phyloP scores from a whole-genome alignment of 768 basidiomycete genomes.

The Tubosaeta sp. region DNA sequence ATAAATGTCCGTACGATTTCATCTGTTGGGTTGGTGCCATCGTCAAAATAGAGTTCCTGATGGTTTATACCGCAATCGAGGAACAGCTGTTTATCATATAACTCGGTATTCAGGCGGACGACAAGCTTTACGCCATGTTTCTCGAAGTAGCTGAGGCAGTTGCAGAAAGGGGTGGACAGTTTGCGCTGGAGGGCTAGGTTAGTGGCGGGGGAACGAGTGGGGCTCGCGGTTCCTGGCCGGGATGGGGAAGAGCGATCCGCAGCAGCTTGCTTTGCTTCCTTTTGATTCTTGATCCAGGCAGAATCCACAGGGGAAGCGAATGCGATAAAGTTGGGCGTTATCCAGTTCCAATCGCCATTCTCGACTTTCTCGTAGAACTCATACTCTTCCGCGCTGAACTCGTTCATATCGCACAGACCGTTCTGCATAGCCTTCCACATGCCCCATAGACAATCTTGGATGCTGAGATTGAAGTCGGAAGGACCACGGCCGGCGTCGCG shows the following conservation, averaged over 20 bases:
- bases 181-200: constrained; percentile 71
- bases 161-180: constrained; percentile 74
- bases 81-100: constrained; percentile 83
- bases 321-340: constrained; percentile 87
- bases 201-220: constrained; percentile 25
- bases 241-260: constrained; percentile 24
- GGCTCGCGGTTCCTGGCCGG: constrained; percentile 23
- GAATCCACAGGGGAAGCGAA: constrained; percentile 90
- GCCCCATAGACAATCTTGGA: constrained; percentile 89
- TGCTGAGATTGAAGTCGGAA: constrained; percentile 88
- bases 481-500: constrained; percentile 91
- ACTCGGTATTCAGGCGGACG: constrained; percentile 87
- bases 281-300: constrained; percentile 73
- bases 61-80: constrained; percentile 83
- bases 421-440: constrained; percentile 90
- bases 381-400: constrained; percentile 90
- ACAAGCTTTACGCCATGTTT: constrained; percentile 84
- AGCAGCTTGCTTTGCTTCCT: constrained; percentile 49
- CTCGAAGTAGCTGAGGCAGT: constrained; percentile 92
- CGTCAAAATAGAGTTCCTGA: constrained; percentile 93
- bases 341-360: constrained; percentile 95
- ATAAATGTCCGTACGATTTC: constrained; percentile 93
- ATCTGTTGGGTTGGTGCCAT: constrained; percentile 96
- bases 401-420: constrained; percentile 89
- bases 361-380: constrained; percentile 94